Base-by-base conservation (phyloP, 768 basidiomycete genomes). In the Kwoniella sp. region DNA sequence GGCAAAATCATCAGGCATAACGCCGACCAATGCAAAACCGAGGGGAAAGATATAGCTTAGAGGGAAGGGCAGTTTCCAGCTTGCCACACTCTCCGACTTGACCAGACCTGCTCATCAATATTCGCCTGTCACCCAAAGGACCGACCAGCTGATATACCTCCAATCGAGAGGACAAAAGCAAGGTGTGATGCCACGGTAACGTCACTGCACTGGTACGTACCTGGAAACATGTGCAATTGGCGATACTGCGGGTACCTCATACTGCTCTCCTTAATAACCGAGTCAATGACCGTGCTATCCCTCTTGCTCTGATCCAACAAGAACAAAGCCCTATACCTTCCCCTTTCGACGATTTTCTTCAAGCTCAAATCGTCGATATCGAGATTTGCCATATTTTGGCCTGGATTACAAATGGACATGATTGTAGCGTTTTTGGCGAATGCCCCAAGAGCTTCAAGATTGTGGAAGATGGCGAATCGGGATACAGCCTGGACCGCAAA, bases 401-500 rank as follows among this genome's bases (percentile, higher is more conserved):
- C 70, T 13, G 64, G 17, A 47, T 68, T 68, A 17, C 53, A 47
- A 10, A 71, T 58, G 21, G 63, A 61, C 37, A 71, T 36, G n/a
- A 71, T 64, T 5, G 44, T 60, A 4, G 63, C 67, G 15, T 37
- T 55, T 4, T 46, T 21, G 22, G 25, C 8, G n/a, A 58, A 27
- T 2, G 30, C 19, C 15, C 26, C 13, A 8, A 65, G 36, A 2
- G 19, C 29, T 37, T 50, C 48, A 19, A 71, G 50, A 26, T 59
- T 44, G 56, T 63, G 61, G 30, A 64, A 25, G 9, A 71, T 24
- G 26, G 49, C 60, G 61, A 71, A 71, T n/a, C 70, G 63, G 9
- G 70, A 71, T n/a, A 63, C 8, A 1, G 48, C 58, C 51, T 71
- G 70, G 36, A 71, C 47, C 21, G 67, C 56, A 49, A 71, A 71